Conservation (phyloP, 2,329 filamentous ascomycete genomes). For the Nothomitra cinnamomea region DNA sequence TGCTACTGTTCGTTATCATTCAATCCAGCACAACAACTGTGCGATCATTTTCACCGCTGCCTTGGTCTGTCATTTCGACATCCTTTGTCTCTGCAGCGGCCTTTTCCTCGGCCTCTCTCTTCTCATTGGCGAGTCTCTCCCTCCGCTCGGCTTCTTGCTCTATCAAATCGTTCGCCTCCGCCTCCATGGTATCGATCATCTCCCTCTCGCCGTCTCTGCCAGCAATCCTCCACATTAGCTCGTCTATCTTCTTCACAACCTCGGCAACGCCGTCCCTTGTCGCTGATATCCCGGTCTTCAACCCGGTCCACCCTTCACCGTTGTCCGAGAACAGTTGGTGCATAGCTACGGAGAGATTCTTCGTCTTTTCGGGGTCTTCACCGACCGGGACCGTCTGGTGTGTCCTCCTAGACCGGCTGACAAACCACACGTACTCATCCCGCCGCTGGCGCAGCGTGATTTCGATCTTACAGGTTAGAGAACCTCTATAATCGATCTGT, state of each 20-base stretch:
- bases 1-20: background rate
- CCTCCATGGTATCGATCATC: background rate
- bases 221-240: background rate
- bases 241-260: constrained; percentile 3
- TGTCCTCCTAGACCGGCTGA: constrained; percentile 19
- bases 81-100: background rate
- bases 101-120: background rate
- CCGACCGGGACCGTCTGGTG: constrained; percentile 3
- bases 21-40: background rate
- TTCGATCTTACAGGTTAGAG: constrained; percentile 25
- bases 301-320: constrained; percentile 4
- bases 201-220: background rate
- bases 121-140: background rate
- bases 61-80: background rate
- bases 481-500: constrained; percentile 32
- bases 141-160: background rate
- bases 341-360: background rate
- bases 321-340: background rate
- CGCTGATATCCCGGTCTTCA: constrained; percentile 4
- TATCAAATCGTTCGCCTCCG: background rate
- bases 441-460: constrained; percentile 33
- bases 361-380: background rate
- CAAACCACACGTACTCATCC: constrained; percentile 34
- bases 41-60: background rate
- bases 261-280: constrained; percentile 3